phyloP scores from a whole-genome alignment of 495 filamentous ascomycete species.

The Chaetomidium leptoderma region DNA sequence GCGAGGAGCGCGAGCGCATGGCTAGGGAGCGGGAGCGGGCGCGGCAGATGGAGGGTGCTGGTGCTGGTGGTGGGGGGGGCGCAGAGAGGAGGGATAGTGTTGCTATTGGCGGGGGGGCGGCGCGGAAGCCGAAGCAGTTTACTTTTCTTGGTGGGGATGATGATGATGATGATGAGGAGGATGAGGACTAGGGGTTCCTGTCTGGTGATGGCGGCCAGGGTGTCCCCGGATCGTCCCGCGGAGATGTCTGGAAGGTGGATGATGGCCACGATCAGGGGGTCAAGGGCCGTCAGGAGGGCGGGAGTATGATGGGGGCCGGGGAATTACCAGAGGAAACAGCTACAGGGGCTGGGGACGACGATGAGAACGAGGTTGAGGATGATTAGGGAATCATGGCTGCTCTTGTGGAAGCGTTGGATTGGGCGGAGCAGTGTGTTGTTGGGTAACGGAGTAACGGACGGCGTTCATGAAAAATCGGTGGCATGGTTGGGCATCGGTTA shows the following conservation, averaged over 20 bases:
- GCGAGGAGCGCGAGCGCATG: constrained; percentile 36
- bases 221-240: no score
- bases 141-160: constrained; percentile 51
- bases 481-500: no score
- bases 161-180: constrained; percentile 48
- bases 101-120: constrained; percentile 4
- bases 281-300: no score
- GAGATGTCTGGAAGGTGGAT: no score
- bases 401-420: not conserved
- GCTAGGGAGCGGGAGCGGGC: constrained; percentile 37
- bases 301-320: no score
- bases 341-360: not conserved
- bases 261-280: no score
- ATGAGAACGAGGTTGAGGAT: not conserved
- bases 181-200: constrained; percentile 23
- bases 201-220: no score
- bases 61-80: constrained; percentile 16
- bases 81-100: constrained; percentile 7
- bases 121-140: constrained; percentile 41
- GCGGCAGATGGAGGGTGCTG: constrained; percentile 42
- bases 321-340: not conserved
- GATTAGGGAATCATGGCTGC: not conserved
- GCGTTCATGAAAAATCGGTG: no score
- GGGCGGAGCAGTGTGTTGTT: no score
- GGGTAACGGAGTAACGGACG: no score